These are phyloP conservation scores for Penicillium vulpinum DNA, from an alignment of 2,329 filamentous ascomycete genomes.

Conservation along the genomic window DNA sequence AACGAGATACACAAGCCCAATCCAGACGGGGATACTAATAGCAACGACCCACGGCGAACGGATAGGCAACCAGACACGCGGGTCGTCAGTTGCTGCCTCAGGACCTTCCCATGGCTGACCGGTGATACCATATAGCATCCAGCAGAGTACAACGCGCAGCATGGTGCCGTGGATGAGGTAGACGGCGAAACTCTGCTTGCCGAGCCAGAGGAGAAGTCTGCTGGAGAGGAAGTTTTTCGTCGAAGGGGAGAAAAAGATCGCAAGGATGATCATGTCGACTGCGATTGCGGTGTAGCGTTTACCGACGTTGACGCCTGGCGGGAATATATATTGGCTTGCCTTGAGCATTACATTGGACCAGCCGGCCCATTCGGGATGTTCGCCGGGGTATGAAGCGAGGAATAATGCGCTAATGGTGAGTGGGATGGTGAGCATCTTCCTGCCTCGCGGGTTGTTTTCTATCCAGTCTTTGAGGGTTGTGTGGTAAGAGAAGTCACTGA, in stretches of 20 bases:
- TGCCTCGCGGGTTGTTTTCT: slow-evolving; percentile 41
- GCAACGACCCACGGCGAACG: slow-evolving; percentile 42
- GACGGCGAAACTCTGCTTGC: slow-evolving; percentile 57
- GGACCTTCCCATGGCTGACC: slow-evolving; percentile 45
- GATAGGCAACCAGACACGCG: slow-evolving; percentile 40
- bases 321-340: slow-evolving; percentile 48
- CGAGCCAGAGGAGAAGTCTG: slow-evolving; percentile 54
- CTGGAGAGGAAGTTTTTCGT: slow-evolving; percentile 53
- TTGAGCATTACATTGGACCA: slow-evolving; percentile 51
- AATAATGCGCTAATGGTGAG: slow-evolving; percentile 49
- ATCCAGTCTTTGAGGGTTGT: slow-evolving; percentile 49
- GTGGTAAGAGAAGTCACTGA: slow-evolving; percentile 54
- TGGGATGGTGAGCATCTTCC: slow-evolving; percentile 40
- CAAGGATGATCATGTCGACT: slow-evolving; percentile 52
- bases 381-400: slow-evolving; percentile 53
- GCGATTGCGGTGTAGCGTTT: slow-evolving; percentile 52
- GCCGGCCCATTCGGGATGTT: slow-evolving; percentile 50
- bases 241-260: slow-evolving; percentile 52
- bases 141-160: slow-evolving; percentile 52
- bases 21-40: slow-evolving; percentile 48
- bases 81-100: slow-evolving; percentile 19
- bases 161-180: slow-evolving; percentile 58
- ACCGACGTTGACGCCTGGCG: slow-evolving; percentile 45
- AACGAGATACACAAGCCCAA: slow-evolving; percentile 47
- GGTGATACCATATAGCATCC: slow-evolving; percentile 55